Base-by-base conservation (phyloP, 1,139 yeast species). In the Debaryomyces psychrophilus region DNA sequence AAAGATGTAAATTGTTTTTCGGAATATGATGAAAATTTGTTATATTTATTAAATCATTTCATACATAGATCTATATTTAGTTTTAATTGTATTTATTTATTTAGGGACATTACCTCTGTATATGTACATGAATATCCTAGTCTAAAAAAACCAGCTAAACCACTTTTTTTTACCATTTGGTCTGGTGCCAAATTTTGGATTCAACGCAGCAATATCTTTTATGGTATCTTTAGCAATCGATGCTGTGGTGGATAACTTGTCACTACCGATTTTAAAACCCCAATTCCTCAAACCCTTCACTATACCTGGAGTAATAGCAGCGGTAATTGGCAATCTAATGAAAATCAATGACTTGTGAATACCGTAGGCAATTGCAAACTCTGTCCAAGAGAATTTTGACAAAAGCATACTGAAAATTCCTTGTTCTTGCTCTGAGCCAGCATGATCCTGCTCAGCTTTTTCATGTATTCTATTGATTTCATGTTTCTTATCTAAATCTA, bases 281-380 rank as follows among this genome's bases (percentile, higher is more conserved):
- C 90, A 82, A 25, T 74, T 66, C 52, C 88, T 80, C 53, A 92
- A 75, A 31, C 71, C 61, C 47, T 68, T 74, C 12, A 90, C 97
- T 2, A 90, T 77, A 4, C 82, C 65, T 1, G 99, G 99, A 0
- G 98, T 90, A 15, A 92, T 79, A 5, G 97, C 96, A 0, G 97
- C 97, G 1, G 97, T 86, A 35, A 90, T 67, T 9, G 99, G 99
- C 7, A 93, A 70, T 54, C 99, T 79, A 37, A 90, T 77, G 54
- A 93, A 81, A 9, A 86, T 79, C 51, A 92, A 75, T 5, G 95
- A 82, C 69, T 95, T 93, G 72, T 93, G 99, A 44, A 93, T 73
- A 4, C 97, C 97, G 64, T 93, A 93, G 0, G 99, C 99, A 52
- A 95, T 78, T 15, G 90, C 85, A 57, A 90, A 82, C 64, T 93